A percentile compares a stretch with the other conserved stretches of the same genome.
These are phyloP conservation scores for Haematococcus lacustris DNA, from an alignment of 139 green algal genomes.

Conservation along the genomic window DNA sequence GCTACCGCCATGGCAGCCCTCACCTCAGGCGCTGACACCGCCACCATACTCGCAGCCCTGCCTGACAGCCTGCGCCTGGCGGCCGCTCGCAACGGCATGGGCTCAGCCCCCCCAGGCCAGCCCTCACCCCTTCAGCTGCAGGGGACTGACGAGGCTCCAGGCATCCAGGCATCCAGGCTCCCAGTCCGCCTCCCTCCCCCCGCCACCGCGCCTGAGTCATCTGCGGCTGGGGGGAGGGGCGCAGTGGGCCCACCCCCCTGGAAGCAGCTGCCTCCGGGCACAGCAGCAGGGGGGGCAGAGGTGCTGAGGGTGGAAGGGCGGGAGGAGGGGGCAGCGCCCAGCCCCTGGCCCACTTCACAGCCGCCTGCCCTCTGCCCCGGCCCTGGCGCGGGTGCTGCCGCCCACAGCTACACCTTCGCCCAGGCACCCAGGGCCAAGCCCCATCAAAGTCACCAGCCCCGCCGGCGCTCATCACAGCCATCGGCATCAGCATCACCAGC, in stretches of 20 bases:
- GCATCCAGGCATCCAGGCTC: not conserved
- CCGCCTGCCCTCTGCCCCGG: not conserved
- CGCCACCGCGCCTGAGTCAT: not conserved
- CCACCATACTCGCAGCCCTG: conserved; percentile 26
- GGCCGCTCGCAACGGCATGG: conserved; percentile 1
- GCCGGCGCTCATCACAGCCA: too few species aligned
- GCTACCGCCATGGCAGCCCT: conserved; percentile 34
- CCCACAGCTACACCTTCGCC: too few species aligned
- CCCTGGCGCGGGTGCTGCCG: not conserved
- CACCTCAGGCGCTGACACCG: conserved; percentile 17
- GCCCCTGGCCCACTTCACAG: too few species aligned
- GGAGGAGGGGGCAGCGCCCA: not conserved
- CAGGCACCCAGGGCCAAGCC: too few species aligned
- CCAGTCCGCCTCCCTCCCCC: not conserved
- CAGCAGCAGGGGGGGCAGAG: too few species aligned
- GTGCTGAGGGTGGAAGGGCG: too few species aligned
- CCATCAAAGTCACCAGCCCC: too few species aligned
- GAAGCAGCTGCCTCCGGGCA: too few species aligned
- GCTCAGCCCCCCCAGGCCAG: not conserved
- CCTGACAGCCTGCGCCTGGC: conserved; percentile 31
- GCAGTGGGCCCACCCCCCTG: too few species aligned
- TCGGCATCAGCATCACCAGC: too few species aligned
- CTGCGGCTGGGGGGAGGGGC: too few species aligned
- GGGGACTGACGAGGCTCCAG: not conserved
- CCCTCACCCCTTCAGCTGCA: not conserved